These are phyloP conservation scores for Dendrothele bispora DNA, from an alignment of 768 basidiomycete genomes.

Conservation along the genomic window DNA sequence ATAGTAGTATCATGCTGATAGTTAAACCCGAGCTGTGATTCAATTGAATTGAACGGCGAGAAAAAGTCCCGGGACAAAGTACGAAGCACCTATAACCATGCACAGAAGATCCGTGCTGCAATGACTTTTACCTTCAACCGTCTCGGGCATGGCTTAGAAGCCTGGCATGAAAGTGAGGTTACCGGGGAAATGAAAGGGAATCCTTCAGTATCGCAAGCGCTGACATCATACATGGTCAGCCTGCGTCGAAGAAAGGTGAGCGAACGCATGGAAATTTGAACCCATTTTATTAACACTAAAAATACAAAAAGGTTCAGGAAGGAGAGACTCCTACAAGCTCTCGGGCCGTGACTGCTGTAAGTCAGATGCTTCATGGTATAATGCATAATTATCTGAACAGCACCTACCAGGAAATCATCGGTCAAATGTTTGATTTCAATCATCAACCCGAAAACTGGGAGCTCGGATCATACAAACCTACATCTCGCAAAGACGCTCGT, in stretches of 20 bases:
- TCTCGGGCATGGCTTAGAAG: constrained; percentile 20
- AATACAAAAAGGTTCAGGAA: constrained; percentile 8
- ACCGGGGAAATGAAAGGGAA: constrained; percentile 25
- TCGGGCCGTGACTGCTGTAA: constrained; percentile 23
- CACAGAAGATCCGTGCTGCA: constrained; percentile 35
- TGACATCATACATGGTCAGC: constrained; percentile 28
- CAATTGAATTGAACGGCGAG: constrained; percentile 22
- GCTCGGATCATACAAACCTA: constrained; percentile 17
- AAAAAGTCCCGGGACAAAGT: constrained; percentile 10
- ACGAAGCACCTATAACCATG: constrained; percentile 26
- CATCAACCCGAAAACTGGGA: constrained; percentile 14
- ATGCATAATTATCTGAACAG: not conserved
- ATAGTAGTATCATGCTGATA: not conserved
- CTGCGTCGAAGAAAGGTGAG: constrained; percentile 23
- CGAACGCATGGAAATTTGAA: not conserved
- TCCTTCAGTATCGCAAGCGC: constrained; percentile 24
- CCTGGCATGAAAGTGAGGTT: constrained; percentile 27
- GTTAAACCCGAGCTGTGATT: constrained; percentile 24
- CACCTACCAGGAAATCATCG: constrained; percentile 21
- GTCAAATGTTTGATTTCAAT: constrained; percentile 24
- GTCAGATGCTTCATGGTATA: constrained; percentile 14
- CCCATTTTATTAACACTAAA: not conserved
- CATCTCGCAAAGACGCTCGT: constrained; percentile 10
- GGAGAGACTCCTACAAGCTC: constrained; percentile 28
- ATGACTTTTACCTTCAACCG: constrained; percentile 30